phyloP scores from a whole-genome alignment of 2,329 filamentous ascomycete species.

The Onygenales sp. region DNA sequence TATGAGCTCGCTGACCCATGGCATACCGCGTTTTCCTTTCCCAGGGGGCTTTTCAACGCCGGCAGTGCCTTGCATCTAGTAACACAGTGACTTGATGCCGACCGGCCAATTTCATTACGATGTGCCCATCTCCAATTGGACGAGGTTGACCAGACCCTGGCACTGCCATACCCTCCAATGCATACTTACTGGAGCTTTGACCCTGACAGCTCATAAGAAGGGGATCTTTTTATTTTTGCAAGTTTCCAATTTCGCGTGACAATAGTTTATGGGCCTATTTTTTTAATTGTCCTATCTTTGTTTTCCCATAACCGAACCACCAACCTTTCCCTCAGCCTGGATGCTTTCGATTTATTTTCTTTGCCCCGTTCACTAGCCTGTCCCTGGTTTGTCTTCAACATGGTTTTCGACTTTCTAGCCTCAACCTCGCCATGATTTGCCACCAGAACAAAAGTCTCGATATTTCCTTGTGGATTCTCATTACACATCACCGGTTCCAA shows the following conservation, averaged over 20 bases:
- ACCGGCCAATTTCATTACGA: not conserved
- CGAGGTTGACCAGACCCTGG: not conserved
- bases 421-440: not conserved
- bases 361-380: not conserved
- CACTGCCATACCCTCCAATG: not conserved
- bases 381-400: not conserved
- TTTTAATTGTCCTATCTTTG: too few species aligned
- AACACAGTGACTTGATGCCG: not conserved
- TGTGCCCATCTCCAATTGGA: not conserved
- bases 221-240: too few species aligned
- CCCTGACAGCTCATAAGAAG: not conserved
- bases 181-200: not conserved
- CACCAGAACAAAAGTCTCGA: not conserved
- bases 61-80: slow-evolving; percentile 2
- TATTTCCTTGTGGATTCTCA: not conserved
- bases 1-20: not conserved
- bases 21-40: not conserved
- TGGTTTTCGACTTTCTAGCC: not conserved
- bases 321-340: too few species aligned
- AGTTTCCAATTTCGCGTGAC: too few species aligned
- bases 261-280: too few species aligned
- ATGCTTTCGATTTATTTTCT: too few species aligned
- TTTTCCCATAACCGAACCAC: too few species aligned
- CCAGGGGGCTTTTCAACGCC: not conserved
- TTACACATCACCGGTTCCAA: not conserved